Evolutionary conservation across 169 alveolate genomes (phyloP).

Genomic region (Cyclospora cayetanensis): DNA sequence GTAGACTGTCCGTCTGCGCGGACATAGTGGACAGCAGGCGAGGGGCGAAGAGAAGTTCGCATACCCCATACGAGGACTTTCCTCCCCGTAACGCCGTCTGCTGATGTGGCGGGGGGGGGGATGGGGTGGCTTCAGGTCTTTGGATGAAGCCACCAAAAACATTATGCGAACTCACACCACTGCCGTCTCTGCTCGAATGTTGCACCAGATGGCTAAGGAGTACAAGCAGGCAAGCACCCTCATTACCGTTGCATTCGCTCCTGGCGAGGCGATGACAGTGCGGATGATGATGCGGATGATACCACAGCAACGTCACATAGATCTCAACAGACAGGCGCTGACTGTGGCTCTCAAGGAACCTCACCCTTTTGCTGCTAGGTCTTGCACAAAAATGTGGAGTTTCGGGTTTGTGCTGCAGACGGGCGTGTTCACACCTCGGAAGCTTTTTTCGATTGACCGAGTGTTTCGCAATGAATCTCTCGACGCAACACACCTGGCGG

Average conservation of each 20-base stretch:
- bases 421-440: constrained; percentile 86
- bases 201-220: constrained; percentile 94
- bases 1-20: not conserved
- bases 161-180: constrained; percentile 99
- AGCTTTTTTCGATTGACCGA: constrained; percentile 98
- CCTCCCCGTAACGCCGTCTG: not conserved
- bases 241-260: not conserved
- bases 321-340: too few species aligned
- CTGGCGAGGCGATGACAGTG: not conserved
- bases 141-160: constrained; percentile 80
- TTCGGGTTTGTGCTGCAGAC: constrained; percentile 48
- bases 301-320: too few species aligned
- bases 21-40: too few species aligned
- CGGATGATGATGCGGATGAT: too few species aligned
- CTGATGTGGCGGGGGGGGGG: not conserved
- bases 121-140: constrained; percentile 53
- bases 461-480: constrained; percentile 99
- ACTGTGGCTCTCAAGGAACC: too few species aligned
- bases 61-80: too few species aligned
- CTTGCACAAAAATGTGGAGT: too few species aligned
- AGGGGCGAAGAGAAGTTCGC: too few species aligned
- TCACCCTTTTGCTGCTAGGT: too few species aligned
- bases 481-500: constrained; percentile 99
- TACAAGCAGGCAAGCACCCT: constrained; percentile 78
- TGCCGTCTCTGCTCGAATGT: constrained; percentile 97